Evolutionary conservation across 164 flowering plant species (phyloP).

Genomic region (Amborella trichopoda): DNA sequence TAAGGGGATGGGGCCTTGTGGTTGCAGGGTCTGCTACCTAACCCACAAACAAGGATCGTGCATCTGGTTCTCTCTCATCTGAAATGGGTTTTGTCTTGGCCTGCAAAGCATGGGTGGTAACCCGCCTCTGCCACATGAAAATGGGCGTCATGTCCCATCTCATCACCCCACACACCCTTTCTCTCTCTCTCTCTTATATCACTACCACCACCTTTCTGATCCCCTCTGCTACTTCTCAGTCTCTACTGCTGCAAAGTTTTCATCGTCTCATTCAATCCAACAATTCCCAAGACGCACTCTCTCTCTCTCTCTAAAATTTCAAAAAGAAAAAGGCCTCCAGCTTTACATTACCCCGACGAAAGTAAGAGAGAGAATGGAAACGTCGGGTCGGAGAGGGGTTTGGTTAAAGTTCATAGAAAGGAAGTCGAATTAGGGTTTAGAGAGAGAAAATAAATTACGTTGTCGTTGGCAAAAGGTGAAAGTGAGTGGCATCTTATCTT

Average conservation of each 20-base stretch:
- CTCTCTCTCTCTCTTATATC: constrained; percentile 1
- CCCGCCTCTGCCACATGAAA: constrained; percentile 3
- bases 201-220: neutral
- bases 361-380: no score
- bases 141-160: constrained; percentile 8
- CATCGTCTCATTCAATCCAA: constrained; percentile 5
- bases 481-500: no score
- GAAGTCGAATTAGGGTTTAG: no score
- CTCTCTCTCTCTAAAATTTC: no score
- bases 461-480: no score
- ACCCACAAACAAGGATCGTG: constrained; percentile 28
- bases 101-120: neutral
- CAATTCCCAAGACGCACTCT: constrained; percentile 8
- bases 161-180: neutral
- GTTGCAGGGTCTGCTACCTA: constrained; percentile 26
- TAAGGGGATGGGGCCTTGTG: constrained; percentile 11
- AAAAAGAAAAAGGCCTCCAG: no score
- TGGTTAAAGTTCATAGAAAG: no score
- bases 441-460: no score
- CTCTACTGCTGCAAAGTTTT: no score
- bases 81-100: neutral
- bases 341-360: no score
- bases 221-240: neutral
- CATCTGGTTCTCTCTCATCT: constrained; percentile 11
- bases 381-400: no score